These are phyloP conservation scores for Colletotrichum gigasporum DNA, from an alignment of 2,329 filamentous ascomycete species.

Conservation along the genomic window DNA sequence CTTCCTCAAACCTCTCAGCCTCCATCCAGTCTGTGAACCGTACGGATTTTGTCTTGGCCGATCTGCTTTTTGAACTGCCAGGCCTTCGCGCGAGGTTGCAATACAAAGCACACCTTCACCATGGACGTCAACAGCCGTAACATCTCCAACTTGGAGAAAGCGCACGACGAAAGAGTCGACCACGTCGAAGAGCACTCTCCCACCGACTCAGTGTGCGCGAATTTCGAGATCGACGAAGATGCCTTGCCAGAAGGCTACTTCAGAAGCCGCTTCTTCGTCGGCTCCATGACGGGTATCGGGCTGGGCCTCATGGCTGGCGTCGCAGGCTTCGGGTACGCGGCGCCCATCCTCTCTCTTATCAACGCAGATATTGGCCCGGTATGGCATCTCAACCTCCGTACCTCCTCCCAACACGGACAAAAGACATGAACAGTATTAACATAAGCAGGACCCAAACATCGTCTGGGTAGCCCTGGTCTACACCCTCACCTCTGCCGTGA, in stretches of 20 bases:
- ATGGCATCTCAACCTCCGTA: too few species aligned
- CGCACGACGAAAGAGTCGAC: conserved; percentile 3
- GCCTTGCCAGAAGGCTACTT: conserved; percentile 37
- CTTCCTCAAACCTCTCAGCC: too few species aligned
- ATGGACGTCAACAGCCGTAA: background rate
- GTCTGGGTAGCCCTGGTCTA: conserved; percentile 42
- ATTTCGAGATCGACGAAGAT: conserved; percentile 34
- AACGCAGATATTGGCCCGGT: too few species aligned
- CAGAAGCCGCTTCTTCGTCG: conserved; percentile 39
- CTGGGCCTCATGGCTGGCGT: conserved; percentile 40
- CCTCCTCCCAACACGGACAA: too few species aligned
- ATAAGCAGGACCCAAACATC: conserved; percentile 36
- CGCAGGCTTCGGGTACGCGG: conserved; percentile 39
- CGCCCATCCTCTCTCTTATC: conserved; percentile 36
- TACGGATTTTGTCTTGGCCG: too few species aligned
- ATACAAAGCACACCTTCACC: background rate
- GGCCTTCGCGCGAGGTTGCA: too few species aligned
- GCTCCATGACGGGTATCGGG: conserved; percentile 37
- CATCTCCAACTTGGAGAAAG: conserved; percentile 8
- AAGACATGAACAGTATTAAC: too few species aligned
- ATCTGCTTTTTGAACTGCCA: background rate
- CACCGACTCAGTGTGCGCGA: background rate
- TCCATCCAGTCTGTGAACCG: too few species aligned
- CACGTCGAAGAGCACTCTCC: background rate
- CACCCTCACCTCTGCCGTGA: conserved; percentile 40